A percentile compares a stretch with the other conserved stretches of the same genome.
These are phyloP conservation scores for Kwoniella sp. DNA, from an alignment of 768 basidiomycete species.

Conservation along the genomic window DNA sequence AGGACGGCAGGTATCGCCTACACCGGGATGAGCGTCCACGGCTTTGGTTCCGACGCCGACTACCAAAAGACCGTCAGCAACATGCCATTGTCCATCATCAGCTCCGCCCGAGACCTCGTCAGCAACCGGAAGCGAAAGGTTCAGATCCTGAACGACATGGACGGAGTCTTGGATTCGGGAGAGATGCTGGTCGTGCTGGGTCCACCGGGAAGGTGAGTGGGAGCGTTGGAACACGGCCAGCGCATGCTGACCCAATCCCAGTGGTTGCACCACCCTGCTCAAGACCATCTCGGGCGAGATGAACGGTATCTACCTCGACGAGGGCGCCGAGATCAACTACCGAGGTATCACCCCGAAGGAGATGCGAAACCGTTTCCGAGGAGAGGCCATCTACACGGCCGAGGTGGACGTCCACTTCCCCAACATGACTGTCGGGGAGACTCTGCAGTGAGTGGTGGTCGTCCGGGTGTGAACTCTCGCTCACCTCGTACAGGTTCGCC, in stretches of 20 bases:
- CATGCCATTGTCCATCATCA: slow-evolving; percentile 31
- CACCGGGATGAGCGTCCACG: slow-evolving; percentile 50
- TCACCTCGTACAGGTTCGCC: slow-evolving; percentile 22
- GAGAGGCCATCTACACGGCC: slow-evolving; percentile 51
- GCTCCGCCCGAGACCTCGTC: slow-evolving; percentile 26
- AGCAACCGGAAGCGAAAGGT: slow-evolving; percentile 40
- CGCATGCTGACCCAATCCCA: too few relatives aligned
- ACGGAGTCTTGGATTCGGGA: slow-evolving; percentile 63
- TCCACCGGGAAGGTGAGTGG: slow-evolving; percentile 51
- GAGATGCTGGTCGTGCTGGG: slow-evolving; percentile 66
- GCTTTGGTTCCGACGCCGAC: slow-evolving; percentile 48
- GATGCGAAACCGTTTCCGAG: slow-evolving; percentile 55
- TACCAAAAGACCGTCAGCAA: slow-evolving; percentile 54
- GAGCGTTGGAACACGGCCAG: too few relatives aligned
- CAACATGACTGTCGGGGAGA: slow-evolving; percentile 46
- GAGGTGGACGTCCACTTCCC: slow-evolving; percentile 52
- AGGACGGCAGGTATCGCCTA: slow-evolving; percentile 50
- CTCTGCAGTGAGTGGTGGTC: slow-evolving; percentile 34
- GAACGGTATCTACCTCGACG: slow-evolving; percentile 44
- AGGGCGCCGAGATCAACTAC: slow-evolving; percentile 43
- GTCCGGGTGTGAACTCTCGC: neutral
- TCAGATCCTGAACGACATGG: slow-evolving; percentile 61
- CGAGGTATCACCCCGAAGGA: slow-evolving; percentile 53
- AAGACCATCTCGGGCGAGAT: slow-evolving; percentile 55
- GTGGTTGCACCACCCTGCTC: slow-evolving; percentile 54